phyloP scores from a whole-genome alignment of 306 rosid species.

The Boehmeria nivea region DNA sequence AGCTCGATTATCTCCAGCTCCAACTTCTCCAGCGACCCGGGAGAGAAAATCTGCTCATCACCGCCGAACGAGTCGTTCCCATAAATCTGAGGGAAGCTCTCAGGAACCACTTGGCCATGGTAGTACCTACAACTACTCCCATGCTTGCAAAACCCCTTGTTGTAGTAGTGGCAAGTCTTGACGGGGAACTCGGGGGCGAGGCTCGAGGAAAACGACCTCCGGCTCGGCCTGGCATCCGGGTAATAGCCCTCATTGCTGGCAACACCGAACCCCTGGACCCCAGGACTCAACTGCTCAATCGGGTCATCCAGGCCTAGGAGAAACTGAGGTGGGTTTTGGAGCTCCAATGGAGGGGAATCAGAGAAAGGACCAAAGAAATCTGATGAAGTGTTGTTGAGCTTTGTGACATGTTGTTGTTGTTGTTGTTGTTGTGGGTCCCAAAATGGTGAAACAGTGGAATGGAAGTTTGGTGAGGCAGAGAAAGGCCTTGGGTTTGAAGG shows the following conservation, averaged over 20 bases:
- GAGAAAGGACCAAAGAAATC: slow-evolving; percentile 30
- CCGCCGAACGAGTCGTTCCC: slow-evolving; percentile 24
- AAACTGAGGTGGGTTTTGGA: slow-evolving; percentile 32
- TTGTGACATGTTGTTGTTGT: no score
- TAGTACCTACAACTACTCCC: slow-evolving; percentile 62
- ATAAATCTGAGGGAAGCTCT: slow-evolving; percentile 36
- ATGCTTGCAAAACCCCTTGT: slow-evolving; percentile 76
- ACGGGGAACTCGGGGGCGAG: slow-evolving; percentile 34
- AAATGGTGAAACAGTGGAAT: slow-evolving; percentile 24
- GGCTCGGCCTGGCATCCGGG: slow-evolving; percentile 27
- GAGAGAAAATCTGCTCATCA: slow-evolving; percentile 46
- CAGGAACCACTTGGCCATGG: slow-evolving; percentile 45
- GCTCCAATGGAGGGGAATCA: slow-evolving; percentile 36
- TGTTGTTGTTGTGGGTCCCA: slow-evolving; percentile 35
- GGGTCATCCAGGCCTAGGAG: slow-evolving; percentile 39
- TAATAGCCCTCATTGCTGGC: slow-evolving; percentile 30
- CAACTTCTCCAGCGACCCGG: slow-evolving; percentile 54
- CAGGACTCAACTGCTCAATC: slow-evolving; percentile 30
- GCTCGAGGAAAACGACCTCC: slow-evolving; percentile 28
- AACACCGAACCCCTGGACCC: slow-evolving; percentile 14
- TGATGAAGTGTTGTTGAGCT: slow-evolving; percentile 17
- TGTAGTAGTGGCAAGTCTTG: slow-evolving; percentile 67
- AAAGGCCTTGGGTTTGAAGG: slow-evolving; percentile 16
- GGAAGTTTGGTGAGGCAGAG: slow-evolving; percentile 28
- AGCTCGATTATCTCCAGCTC: slow-evolving; percentile 70